These are phyloP conservation scores for Fusarium sp. DNA, from an alignment of 2,329 filamentous ascomycete genomes.

Conservation along the genomic window DNA sequence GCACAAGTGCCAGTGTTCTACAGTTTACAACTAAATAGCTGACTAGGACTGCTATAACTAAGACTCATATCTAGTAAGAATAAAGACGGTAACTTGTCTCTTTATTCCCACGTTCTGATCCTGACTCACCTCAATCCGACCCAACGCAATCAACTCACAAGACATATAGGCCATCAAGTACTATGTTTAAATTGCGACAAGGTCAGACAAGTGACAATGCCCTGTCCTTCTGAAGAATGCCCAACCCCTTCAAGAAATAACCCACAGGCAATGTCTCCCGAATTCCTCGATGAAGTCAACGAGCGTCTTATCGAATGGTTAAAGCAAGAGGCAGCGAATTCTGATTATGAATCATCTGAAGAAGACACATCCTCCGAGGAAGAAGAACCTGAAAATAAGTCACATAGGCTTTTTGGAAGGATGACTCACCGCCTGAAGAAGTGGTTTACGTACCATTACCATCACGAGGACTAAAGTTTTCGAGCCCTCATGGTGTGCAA, in stretches of 20 bases:
- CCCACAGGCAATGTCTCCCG: neutral
- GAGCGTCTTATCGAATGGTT: neutral
- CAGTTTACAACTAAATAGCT: fast-evolving
- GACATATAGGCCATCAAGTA: no score
- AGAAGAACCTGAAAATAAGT: neutral
- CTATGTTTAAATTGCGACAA: no score
- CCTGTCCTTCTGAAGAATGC: neutral
- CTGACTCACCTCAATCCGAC: neutral
- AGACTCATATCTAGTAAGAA: fast-evolving
- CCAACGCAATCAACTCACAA: no score
- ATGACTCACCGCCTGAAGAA: neutral
- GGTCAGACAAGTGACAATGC: neutral
- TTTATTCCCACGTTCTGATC: fast-evolving
- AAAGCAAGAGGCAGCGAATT: fast-evolving
- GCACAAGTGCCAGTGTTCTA: neutral
- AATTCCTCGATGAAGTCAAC: neutral
- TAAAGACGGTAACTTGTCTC: fast-evolving
- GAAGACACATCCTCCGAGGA: fast-evolving
- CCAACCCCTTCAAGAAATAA: fast-evolving
- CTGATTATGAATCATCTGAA: fast-evolving
- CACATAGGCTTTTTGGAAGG: neutral
- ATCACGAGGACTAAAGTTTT: fast-evolving
- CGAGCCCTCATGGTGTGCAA: fast-evolving
- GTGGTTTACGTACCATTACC: neutral
- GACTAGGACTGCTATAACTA: fast-evolving